Percentiles rank a stretch among this genome's conserved stretches.
phyloP scores from a whole-genome alignment of 2,329 filamentous ascomycete species.

The Hymenoscyphus repandus region DNA sequence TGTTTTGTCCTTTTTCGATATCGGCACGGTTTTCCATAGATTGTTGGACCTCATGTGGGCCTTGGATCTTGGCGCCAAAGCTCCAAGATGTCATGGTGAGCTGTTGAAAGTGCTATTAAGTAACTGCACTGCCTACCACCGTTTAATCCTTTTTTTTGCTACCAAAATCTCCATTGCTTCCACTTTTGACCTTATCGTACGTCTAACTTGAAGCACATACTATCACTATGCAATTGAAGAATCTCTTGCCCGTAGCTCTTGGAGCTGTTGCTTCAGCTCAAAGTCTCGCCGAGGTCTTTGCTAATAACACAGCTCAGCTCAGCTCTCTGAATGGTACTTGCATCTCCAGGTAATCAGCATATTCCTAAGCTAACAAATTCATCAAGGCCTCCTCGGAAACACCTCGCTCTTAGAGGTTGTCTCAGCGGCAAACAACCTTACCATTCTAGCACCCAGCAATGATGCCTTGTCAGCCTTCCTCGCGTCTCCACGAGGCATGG shows the following conservation, averaged over 20 bases:
- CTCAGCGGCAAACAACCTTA: slow-evolving; percentile 42
- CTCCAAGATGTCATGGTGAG: too few relatives aligned
- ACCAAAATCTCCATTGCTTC: too few relatives aligned
- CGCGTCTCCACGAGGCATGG: slow-evolving; percentile 17
- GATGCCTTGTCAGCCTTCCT: slow-evolving; percentile 30
- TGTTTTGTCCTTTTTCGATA: background rate
- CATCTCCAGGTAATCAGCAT: background rate
- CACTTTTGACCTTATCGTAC: too few relatives aligned
- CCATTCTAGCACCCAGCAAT: slow-evolving; percentile 36
- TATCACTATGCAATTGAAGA: slow-evolving; percentile 18
- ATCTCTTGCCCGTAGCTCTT: slow-evolving; percentile 14
- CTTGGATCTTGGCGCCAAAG: too few relatives aligned
- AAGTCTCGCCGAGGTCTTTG: slow-evolving; percentile 13
- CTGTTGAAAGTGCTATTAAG: too few relatives aligned
- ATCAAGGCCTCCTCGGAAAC: slow-evolving; percentile 29
- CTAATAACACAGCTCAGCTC: slow-evolving; percentile 13
- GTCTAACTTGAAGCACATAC: background rate
- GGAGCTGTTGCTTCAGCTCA: slow-evolving; percentile 14
- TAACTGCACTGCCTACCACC: too few relatives aligned
- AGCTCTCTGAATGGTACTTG: slow-evolving; percentile 13
- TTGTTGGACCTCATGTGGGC: background rate
- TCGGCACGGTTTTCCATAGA: background rate
- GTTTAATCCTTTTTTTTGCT: too few relatives aligned
- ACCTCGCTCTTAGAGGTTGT: slow-evolving; percentile 35
- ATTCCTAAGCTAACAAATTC: background rate